phyloP scores from a whole-genome alignment of 2,329 filamentous ascomycete genomes.

The Aspergillus sp. region DNA sequence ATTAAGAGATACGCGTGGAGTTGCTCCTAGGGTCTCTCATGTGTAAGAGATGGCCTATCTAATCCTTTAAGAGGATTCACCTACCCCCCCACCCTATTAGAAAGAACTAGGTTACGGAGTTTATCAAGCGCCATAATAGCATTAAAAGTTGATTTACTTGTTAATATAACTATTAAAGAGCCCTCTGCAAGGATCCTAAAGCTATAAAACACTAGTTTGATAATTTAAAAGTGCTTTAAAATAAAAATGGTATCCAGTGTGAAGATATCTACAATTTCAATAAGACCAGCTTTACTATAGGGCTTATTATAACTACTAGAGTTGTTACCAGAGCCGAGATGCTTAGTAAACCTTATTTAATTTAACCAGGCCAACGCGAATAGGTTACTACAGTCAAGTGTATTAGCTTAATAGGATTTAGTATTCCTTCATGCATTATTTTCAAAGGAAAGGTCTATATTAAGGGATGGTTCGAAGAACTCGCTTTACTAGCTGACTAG shows the following conservation, averaged over 20 bases:
- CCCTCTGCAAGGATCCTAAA: background rate
- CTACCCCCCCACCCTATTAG: constrained; percentile 6
- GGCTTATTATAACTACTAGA: too few relatives aligned
- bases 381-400: background rate
- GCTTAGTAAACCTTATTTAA: background rate
- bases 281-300: background rate
- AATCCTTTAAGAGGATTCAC: constrained; percentile 4
- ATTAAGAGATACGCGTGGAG: constrained; percentile 7
- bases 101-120: constrained; percentile 14
- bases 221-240: background rate
- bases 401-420: background rate
- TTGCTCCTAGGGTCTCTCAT: constrained; percentile 2
- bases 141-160: constrained; percentile 1
- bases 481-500: too few relatives aligned
- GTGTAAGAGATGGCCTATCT: constrained; percentile 19
- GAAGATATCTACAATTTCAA: background rate
- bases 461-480: too few relatives aligned
- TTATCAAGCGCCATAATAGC: constrained; percentile 9
- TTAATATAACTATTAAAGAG: constrained; percentile 9
- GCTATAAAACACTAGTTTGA: background rate
- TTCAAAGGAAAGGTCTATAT: too few relatives aligned
- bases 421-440: background rate
- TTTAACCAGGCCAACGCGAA: background rate
- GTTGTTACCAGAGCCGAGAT: background rate
- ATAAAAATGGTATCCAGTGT: background rate